A percentile compares a stretch with the other conserved stretches of the same genome.
Conservation (phyloP, 208 protist genomes). For the Vickermania spadyakhi region DNA sequence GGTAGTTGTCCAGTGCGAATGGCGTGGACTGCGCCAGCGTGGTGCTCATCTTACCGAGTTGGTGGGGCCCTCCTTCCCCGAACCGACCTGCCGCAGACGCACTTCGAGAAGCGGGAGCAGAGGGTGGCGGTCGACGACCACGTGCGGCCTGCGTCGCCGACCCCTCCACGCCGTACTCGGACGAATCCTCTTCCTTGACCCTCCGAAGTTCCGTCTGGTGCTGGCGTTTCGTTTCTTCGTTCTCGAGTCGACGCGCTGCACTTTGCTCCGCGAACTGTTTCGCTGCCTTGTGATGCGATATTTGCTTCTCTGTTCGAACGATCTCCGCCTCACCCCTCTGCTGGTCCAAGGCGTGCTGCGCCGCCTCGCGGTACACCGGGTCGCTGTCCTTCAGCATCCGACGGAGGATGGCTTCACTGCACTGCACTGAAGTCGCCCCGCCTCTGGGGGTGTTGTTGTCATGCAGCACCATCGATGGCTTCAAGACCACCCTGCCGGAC, state of each 20-base stretch:
- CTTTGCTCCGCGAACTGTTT: conserved; percentile 37
- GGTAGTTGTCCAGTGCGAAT: conserved; percentile 15
- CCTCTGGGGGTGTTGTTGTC: conserved; percentile 1
- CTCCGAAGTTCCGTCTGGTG: neutral
- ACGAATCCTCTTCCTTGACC: conserved; percentile 10
- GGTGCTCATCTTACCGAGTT: conserved; percentile 24
- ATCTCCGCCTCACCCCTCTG: conserved; percentile 32
- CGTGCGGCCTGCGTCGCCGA: no score
- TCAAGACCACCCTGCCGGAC: neutral
- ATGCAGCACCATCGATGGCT: neutral
- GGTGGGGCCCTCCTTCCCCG: conserved; percentile 19
- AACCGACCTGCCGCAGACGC: conserved; percentile 8
- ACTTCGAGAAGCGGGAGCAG: conserved; percentile 24
- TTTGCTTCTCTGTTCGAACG: conserved; percentile 34
- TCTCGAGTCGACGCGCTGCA: conserved; percentile 18
- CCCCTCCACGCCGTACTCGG: conserved; percentile 20
- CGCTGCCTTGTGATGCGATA: conserved; percentile 28
- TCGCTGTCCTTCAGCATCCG: conserved; percentile 13
- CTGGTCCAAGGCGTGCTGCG: conserved; percentile 15
- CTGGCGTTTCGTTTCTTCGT: conserved; percentile 17
- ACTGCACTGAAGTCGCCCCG: conserved; percentile 15
- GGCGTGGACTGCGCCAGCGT: conserved; percentile 7
- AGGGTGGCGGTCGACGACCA: conserved; percentile 25
- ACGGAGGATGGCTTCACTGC: conserved; percentile 35
- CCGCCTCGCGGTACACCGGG: conserved; percentile 16